Conservation (phyloP, 1,139 yeast genomes). For the Ashbya aceris region DNA sequence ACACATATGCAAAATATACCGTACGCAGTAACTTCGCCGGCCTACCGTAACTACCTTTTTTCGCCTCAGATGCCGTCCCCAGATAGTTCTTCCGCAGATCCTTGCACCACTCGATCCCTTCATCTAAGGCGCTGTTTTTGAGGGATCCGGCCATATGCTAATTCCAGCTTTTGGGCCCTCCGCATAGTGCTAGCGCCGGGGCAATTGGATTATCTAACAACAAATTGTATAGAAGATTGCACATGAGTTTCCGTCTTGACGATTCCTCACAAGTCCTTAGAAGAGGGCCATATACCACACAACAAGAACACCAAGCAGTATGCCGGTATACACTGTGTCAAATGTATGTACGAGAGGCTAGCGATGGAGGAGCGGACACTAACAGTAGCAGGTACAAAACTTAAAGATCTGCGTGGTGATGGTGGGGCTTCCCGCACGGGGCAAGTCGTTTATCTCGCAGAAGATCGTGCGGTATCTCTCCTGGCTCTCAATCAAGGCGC, state of each 20-base stretch:
- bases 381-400: slow-evolving; percentile 37
- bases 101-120: too few relatives aligned
- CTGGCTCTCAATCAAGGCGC: slow-evolving; percentile 84
- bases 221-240: not conserved
- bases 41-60: too few relatives aligned
- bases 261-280: not conserved
- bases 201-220: not conserved
- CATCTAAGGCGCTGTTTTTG: too few relatives aligned
- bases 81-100: too few relatives aligned
- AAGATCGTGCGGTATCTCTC: slow-evolving; percentile 77
- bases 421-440: slow-evolving; percentile 64
- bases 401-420: slow-evolving; percentile 66
- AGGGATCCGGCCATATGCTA: too few relatives aligned
- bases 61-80: too few relatives aligned
- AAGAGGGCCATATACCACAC: not conserved
- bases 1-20: not conserved
- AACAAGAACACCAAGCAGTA: slow-evolving; percentile 16
- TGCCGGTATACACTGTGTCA: slow-evolving; percentile 70
- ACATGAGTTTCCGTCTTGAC: too few relatives aligned
- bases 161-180: too few relatives aligned
- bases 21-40: too few relatives aligned
- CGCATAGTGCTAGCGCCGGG: too few relatives aligned
- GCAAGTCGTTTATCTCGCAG: slow-evolving; percentile 59
- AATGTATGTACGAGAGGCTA: slow-evolving; percentile 35
- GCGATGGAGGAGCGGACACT: slow-evolving; percentile 1